Conservation (phyloP, 2,329 filamentous ascomycete species). For the Hypomyces perniciosus region DNA sequence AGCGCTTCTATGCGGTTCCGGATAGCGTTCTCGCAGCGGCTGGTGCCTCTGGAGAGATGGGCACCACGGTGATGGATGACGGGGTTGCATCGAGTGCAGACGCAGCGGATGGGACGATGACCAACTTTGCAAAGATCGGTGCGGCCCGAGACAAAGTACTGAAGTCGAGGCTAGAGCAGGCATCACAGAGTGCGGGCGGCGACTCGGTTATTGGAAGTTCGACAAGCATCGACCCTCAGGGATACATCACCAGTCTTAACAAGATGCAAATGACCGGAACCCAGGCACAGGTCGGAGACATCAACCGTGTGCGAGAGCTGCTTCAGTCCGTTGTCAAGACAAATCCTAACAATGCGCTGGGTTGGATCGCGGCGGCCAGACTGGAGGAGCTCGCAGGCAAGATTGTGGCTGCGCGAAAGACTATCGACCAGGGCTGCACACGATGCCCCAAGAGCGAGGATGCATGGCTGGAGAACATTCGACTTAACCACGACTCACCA, state of each 20-base stretch:
- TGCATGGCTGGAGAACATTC: slow-evolving; percentile 92
- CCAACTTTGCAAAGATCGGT: slow-evolving; percentile 96
- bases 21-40: slow-evolving; percentile 91
- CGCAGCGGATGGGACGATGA: slow-evolving; percentile 79
- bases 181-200: slow-evolving; percentile 62
- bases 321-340: slow-evolving; percentile 97
- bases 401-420: slow-evolving; percentile 78
- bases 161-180: slow-evolving; percentile 87
- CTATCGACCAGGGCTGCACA: slow-evolving; percentile 83
- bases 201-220: slow-evolving; percentile 69
- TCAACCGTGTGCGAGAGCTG: slow-evolving; percentile 85
- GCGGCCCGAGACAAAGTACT: slow-evolving; percentile 93
- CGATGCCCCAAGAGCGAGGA: slow-evolving; percentile 92
- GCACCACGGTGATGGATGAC: slow-evolving; percentile 83
- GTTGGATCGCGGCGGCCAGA: slow-evolving; percentile 91
- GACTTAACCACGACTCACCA: slow-evolving; percentile 74
- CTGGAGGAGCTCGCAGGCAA: slow-evolving; percentile 91
- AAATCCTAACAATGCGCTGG: slow-evolving; percentile 88
- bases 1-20: slow-evolving; percentile 91
- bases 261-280: slow-evolving; percentile 73
- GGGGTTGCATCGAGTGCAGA: slow-evolving; percentile 42
- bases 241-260: slow-evolving; percentile 87
- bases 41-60: slow-evolving; percentile 71
- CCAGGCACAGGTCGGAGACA: slow-evolving; percentile 84
- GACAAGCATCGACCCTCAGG: slow-evolving; percentile 89